Base-by-base conservation (phyloP, 192 early-diverging fungal genomes). In the Pilaira anomala region DNA sequence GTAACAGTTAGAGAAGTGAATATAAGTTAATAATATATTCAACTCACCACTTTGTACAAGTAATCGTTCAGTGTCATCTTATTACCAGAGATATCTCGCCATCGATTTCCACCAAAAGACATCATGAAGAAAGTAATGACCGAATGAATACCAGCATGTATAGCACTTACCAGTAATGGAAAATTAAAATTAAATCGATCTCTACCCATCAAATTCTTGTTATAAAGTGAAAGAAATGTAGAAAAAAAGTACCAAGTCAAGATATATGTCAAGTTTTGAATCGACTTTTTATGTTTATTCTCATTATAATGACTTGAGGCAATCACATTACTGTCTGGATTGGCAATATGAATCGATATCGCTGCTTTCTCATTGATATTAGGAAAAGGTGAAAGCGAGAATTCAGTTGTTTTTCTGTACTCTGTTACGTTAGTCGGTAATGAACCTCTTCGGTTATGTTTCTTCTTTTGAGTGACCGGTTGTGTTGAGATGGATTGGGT, bases 131-230 rank as follows among this genome's bases (percentile, higher is more conserved):
- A 62, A 0, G 92, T 87, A 49, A 92, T 77, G 42, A 83, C 39
- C 67, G 81, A 86, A 61, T 94, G 92, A 24, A 92, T 66, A 3
- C 78, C 72, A 49, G 85, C 81, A 73, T 94, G 93, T 46, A 89
- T 78, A n/a, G 84, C 80, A 16, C 88, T 89, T 40, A 88, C 85
- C 65, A 94, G 85, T 16, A 93, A 64, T 19, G 93, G 93, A 60
- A 87, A 83, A 39, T 78, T 76, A 75, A 93, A 90, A 75, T 92
- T 83, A 70, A 84, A 82, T 39, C 80, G 76, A 51, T 88, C 83
- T 53, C 78, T 75, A 40, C 90, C 85, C 79, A 94, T 88, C 19
- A 94, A 69, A 71, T 85, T 86, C 66, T 91, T 93, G 76, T 94
- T 94, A 80, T 90, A 93, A n/a, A 94, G 71, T 16, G 84, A 83